Base-by-base conservation (phyloP, 169 alveolate species). In the Plasmodium knowlesi region DNA sequence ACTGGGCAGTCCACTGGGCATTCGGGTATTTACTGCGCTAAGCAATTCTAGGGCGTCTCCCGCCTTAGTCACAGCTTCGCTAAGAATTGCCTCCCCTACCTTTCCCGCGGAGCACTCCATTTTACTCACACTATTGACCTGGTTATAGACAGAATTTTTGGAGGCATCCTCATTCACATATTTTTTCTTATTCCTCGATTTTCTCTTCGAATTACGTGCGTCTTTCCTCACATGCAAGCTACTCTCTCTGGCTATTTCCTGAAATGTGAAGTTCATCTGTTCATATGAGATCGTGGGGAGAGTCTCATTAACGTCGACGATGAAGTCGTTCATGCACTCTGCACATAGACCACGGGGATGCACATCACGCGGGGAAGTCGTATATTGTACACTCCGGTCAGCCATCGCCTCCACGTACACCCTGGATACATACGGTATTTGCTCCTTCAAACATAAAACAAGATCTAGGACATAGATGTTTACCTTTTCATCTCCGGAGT, bases 401-500 rank as follows among this genome's bases (percentile, higher is more conserved):
- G 30, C 10, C 41, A 22, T 88, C 14, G 73, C 57, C 30, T 74
- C 93, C 71, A 88, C 73, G 71, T 88, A 88, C 19, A 88, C 71
- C 82, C 94, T 53, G 8, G 90, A 39, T 30, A 88, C 70, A 53
- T 88, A 88, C 72, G 94, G 94, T 39, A 88, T 79, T 37, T 88
- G 94, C 57, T 88, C 94, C 34, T 88, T 88, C 50, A 78, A 25
- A 88, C 94, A 88, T 46, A 88, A 78, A 41, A 88, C 73, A 5
- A 79, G 50, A 88, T 88, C 85, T n/a, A 88, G 80, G 28, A 88
- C 82, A 50, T 88, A 88, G 9, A 76, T n/a, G 39, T 46, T 73
- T 25, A 41, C 78, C 34, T 34, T 50, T 88, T 88, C 79, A 73
- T 73, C 9, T 12, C 57, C 46, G 37, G 74, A 74, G n/a, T 22